Evolutionary conservation across 2,329 filamentous ascomycete species (phyloP).

Genomic region (Trichoderma hamatum): DNA sequence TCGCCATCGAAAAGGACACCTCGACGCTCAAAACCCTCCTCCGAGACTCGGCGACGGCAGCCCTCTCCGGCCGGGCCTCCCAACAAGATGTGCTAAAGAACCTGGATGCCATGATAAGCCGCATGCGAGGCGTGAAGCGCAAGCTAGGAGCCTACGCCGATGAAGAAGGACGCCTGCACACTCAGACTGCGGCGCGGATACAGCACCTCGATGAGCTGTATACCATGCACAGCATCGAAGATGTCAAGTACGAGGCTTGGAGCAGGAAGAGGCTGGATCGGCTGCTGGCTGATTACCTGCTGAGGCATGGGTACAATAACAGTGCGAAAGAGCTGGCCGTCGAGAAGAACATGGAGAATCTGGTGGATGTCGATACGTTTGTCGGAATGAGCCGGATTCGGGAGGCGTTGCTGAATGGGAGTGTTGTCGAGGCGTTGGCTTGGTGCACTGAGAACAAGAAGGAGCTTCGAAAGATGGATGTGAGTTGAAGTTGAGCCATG

Average conservation of each 20-base stretch:
- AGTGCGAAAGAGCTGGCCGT: constrained; percentile 75
- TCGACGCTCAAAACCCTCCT: constrained; percentile 63
- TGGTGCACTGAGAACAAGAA: constrained; percentile 97
- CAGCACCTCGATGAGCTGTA: constrained; percentile 81
- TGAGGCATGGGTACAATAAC: constrained; percentile 79
- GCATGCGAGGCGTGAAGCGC: constrained; percentile 84
- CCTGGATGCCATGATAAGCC: constrained; percentile 81
- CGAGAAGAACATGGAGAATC: constrained; percentile 73
- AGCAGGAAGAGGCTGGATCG: constrained; percentile 79
- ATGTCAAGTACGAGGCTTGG: constrained; percentile 94
- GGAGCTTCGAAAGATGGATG: constrained; percentile 83
- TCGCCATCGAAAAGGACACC: constrained; percentile 73
- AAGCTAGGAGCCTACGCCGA: constrained; percentile 78
- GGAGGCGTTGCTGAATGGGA: constrained; percentile 68
- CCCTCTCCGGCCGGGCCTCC: constrained; percentile 63
- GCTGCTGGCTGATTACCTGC: constrained; percentile 87
- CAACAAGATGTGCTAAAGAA: constrained; percentile 75
- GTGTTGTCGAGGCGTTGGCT: constrained; percentile 75
- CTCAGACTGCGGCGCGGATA: constrained; percentile 74
- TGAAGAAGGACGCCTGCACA: constrained; percentile 78
- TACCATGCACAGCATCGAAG: constrained; percentile 76
- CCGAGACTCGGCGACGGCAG: constrained; percentile 66
- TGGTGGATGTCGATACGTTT: constrained; percentile 91
- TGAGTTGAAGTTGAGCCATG: constrained; percentile 41
- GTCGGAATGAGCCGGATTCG: constrained; percentile 78